Evolutionary conservation across 2,329 filamentous ascomycete species (phyloP).

Genomic region (Aspergillus japonicus): DNA sequence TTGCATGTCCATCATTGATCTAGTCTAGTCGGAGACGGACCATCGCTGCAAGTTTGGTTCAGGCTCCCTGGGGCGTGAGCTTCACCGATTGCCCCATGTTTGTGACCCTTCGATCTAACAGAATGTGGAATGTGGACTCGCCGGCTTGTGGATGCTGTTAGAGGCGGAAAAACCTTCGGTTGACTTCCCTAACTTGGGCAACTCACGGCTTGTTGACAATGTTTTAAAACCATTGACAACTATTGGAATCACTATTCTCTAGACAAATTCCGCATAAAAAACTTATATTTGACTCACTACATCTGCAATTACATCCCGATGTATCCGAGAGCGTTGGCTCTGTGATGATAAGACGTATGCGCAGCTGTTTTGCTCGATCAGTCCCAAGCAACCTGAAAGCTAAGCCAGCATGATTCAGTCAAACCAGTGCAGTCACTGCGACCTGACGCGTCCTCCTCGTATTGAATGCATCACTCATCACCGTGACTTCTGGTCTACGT

Average conservation of each 20-base stretch:
- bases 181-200: not conserved
- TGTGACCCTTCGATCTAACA: not conserved
- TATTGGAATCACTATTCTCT: not conserved
- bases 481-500: not conserved
- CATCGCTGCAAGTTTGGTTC: not conserved
- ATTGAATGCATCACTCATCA: not conserved
- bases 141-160: not conserved
- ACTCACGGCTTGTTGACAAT: not conserved
- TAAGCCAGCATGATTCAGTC: not conserved
- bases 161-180: not conserved
- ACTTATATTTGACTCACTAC: not conserved
- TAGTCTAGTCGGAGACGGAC: no score
- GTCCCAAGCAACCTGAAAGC: not conserved
- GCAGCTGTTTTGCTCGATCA: not conserved
- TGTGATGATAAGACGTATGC: not conserved
- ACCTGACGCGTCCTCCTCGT: not conserved
- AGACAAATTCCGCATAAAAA: not conserved
- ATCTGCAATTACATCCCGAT: not conserved
- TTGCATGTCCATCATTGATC: not conserved
- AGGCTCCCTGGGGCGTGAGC: not conserved
- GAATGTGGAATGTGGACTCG: not conserved
- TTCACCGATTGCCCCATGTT: not conserved
- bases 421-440: not conserved
- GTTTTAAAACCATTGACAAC: not conserved
- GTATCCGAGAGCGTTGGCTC: not conserved